Conservation (phyloP, 306 rosid species). For the Coriaria nepalensis region DNA sequence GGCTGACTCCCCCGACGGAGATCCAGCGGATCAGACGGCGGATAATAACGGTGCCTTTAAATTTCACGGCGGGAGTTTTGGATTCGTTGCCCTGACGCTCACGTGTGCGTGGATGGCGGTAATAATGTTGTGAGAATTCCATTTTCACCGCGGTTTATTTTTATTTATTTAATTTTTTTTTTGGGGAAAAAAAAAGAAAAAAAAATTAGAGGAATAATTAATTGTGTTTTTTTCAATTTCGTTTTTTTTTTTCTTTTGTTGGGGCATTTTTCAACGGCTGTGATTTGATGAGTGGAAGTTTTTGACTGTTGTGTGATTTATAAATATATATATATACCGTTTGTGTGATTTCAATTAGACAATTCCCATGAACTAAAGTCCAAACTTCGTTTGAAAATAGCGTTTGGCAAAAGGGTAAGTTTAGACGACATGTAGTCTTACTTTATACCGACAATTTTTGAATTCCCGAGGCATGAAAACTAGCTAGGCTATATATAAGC, state of each 20-base stretch:
- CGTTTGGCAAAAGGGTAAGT: too few species aligned
- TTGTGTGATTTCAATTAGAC: too few species aligned
- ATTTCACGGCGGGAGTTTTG: constrained; percentile 19
- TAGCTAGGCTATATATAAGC: too few species aligned
- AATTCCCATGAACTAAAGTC: too few species aligned
- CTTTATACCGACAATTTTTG: too few species aligned
- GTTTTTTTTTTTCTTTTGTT: not conserved
- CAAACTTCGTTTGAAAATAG: too few species aligned
- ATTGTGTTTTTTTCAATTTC: not conserved
- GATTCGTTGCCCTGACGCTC: not conserved
- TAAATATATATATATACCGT: too few species aligned
- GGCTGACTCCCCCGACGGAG: constrained; percentile 22
- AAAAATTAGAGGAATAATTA: not conserved
- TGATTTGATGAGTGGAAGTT: too few species aligned
- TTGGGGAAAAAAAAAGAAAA: too few species aligned
- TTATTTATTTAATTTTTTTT: not conserved
- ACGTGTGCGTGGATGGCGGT: constrained; percentile 17
- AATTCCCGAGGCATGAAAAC: too few species aligned
- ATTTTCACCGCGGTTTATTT: constrained; percentile 24
- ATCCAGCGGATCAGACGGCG: constrained; percentile 39
- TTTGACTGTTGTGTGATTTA: not conserved
- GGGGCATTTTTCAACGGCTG: not conserved
- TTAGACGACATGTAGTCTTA: too few species aligned
- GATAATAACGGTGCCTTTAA: constrained; percentile 28
- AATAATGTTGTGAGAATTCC: not conserved